These are phyloP conservation scores for Tephrocybe rancida DNA, from an alignment of 768 basidiomycete species.

Conservation along the genomic window DNA sequence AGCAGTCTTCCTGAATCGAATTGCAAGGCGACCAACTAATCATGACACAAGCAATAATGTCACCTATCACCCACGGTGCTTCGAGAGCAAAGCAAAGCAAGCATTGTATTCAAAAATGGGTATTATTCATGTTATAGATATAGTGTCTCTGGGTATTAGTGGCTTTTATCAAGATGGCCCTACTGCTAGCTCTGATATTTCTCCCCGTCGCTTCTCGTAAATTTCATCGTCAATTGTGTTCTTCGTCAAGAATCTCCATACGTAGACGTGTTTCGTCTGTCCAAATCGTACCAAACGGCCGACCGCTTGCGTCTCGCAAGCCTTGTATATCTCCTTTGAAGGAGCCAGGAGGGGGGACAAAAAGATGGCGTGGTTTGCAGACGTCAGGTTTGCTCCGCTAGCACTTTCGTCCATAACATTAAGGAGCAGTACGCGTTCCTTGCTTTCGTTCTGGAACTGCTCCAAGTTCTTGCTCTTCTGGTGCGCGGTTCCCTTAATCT, in stretches of 20 bases:
- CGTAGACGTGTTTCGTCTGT: slow-evolving; percentile 76
- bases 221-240: slow-evolving; percentile 91
- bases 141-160: slow-evolving; percentile 4
- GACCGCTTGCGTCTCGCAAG: slow-evolving; percentile 82
- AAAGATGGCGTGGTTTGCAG: slow-evolving; percentile 94
- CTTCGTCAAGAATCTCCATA: slow-evolving; percentile 83
- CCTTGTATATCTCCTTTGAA: slow-evolving; percentile 82
- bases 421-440: slow-evolving; percentile 80
- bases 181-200: slow-evolving; percentile 10
- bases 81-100: too few relatives aligned
- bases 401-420: slow-evolving; percentile 96
- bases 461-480: slow-evolving; percentile 83
- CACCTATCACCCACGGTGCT: too few relatives aligned
- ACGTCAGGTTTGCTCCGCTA: slow-evolving; percentile 91
- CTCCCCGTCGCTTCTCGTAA: slow-evolving; percentile 55
- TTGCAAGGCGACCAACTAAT: not conserved
- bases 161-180: slow-evolving; percentile 11
- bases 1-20: too few relatives aligned
- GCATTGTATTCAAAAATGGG: not conserved
- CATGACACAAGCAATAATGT: too few relatives aligned
- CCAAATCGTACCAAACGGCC: slow-evolving; percentile 85
- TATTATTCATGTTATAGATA: slow-evolving; percentile 4
- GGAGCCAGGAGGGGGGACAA: slow-evolving; percentile 86
- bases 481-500: slow-evolving; percentile 79
- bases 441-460: slow-evolving; percentile 80